phyloP scores from a whole-genome alignment of 2,329 filamentous ascomycete genomes.

The Colletotrichum filicis region DNA sequence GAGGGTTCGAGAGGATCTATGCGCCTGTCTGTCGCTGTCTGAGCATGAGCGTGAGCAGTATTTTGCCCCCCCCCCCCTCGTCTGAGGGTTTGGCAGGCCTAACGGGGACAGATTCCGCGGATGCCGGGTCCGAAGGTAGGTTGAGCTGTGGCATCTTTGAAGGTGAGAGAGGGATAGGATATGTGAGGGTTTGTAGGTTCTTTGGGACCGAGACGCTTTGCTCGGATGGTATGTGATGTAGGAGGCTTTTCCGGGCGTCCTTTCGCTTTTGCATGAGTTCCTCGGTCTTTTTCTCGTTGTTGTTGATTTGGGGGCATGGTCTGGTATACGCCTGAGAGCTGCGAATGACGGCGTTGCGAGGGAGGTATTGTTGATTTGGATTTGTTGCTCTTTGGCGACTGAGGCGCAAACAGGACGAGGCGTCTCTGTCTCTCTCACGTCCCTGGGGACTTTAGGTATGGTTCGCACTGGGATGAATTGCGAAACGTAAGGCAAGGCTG shows the following conservation, averaged over 20 bases:
- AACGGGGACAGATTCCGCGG: neutral
- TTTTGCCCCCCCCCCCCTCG: neutral
- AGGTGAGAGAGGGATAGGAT: neutral
- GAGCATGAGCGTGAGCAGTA: neutral
- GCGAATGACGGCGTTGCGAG: neutral
- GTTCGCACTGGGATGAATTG: too few relatives aligned
- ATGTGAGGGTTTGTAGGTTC: neutral
- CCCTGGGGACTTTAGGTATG: too few relatives aligned
- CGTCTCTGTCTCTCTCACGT: too few relatives aligned
- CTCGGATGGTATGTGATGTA: conserved; percentile 13
- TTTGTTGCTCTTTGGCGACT: neutral
- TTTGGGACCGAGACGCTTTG: neutral
- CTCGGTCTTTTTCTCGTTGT: neutral
- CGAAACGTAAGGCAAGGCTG: neutral
- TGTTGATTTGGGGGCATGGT: neutral
- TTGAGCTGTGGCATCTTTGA: neutral
- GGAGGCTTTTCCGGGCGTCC: conserved; percentile 3
- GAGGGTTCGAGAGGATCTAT: neutral
- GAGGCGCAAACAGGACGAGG: neutral
- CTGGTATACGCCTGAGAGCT: neutral
- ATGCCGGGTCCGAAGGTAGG: neutral
- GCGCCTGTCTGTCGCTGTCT: neutral
- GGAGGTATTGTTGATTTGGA: neutral
- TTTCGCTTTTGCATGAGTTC: too few relatives aligned
- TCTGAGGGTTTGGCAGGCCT: neutral